These are phyloP conservation scores for Neofusicoccum kwambonambiense DNA, from an alignment of 2,329 filamentous ascomycete genomes.

Conservation along the genomic window DNA sequence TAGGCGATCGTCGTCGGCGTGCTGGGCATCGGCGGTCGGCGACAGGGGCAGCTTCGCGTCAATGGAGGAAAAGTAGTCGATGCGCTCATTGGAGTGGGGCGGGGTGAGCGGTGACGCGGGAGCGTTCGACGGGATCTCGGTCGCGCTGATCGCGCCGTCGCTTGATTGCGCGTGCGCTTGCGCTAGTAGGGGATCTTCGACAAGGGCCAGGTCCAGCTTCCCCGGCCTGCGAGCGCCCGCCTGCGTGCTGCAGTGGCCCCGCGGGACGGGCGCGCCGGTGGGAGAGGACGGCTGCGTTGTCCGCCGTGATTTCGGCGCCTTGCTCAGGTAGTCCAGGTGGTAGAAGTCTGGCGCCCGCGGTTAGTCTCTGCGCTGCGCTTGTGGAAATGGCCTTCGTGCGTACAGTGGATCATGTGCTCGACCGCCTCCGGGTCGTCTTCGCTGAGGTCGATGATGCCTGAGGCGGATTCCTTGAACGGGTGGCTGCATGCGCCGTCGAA, in stretches of 20 bases:
- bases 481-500: conserved; percentile 43
- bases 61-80: conserved; percentile 15
- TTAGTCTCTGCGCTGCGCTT: neutral
- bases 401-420: conserved; percentile 43
- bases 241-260: conserved; percentile 20
- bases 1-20: neutral
- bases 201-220: conserved; percentile 29
- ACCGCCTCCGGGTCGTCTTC: conserved; percentile 43
- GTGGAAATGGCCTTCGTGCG: conserved; percentile 19
- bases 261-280: conserved; percentile 23
- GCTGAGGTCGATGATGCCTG: conserved; percentile 39
- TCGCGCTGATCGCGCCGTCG: neutral
- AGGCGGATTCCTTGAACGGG: conserved; percentile 37
- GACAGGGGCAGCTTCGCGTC: conserved; percentile 17
- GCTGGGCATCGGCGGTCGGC: conserved; percentile 9
- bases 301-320: conserved; percentile 29
- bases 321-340: conserved; percentile 40
- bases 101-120: conserved; percentile 14
- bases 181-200: conserved; percentile 41
- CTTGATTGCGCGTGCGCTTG: conserved; percentile 15
- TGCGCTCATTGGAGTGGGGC: conserved; percentile 14
- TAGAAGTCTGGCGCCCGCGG: conserved; percentile 36
- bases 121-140: conserved; percentile 16
- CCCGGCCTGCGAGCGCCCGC: neutral
- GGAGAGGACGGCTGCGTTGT: conserved; percentile 31